Evolutionary conservation across 495 filamentous ascomycete species (phyloP), one percentile per base, ranked within the genome.

Genomic region (Aspergillus conjunctus): DNA sequence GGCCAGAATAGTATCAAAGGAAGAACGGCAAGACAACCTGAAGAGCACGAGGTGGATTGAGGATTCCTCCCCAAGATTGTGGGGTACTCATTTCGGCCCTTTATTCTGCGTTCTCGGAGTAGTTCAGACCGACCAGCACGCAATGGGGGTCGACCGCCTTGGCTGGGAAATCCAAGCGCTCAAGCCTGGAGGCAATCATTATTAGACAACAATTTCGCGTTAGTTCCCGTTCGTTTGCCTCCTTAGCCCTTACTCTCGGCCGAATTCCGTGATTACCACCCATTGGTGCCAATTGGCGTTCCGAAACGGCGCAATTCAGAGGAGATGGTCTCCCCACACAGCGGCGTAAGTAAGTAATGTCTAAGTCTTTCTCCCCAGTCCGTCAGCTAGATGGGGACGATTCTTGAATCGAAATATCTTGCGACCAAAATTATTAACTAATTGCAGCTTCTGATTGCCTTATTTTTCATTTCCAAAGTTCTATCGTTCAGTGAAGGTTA

Each of bases 231-330:
- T 10, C 3, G 9, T 10, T 39, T 39, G 10, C 7, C 52, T 20
- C 14, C 14, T 26, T 55, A 14, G 10, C 52, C 20, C 37, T 41
- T 41, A 43, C 39, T 56, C 62, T 77, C 74, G 71, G 72, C 66
- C 63, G 65, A 77, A 63, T 52, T 74, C 72, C 69, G 67, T 66
- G 46, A 32, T 64, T 66, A 53, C 49, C 32, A 45, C 60, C 60
- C 59, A 66, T 26, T 68, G 54, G 54, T 44, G 59, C 10, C 4
- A 5, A 26, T 26, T n/a, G 26, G 26, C 26, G 26, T 26, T 26
- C 26, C 26, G 5, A n/a, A n/a, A n/a, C n/a, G n/a, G n/a, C n/a
- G n/a, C n/a, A n/a, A n/a, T n/a, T n/a, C n/a, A n/a, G 39, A 43
- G 39, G 9, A 15, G 39, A 15, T 43, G 59, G 46, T 61, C 37